Evolutionary conservation across 2,329 filamentous ascomycete species (phyloP).

Genomic region (Claviceps capensis): DNA sequence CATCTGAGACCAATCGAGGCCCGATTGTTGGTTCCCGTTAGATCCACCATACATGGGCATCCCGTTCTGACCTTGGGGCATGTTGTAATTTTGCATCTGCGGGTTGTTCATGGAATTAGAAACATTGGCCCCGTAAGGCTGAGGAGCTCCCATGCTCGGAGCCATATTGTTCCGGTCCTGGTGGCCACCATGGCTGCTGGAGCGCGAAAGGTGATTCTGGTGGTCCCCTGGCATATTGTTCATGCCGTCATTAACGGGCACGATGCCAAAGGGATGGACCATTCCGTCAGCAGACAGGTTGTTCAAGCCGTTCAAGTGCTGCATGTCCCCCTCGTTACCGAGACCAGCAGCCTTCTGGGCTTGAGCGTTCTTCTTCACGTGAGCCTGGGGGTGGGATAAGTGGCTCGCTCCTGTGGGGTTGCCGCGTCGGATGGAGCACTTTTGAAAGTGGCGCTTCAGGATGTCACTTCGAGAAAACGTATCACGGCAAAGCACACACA

Average conservation of each 20-base stretch:
- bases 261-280: conserved; percentile 43
- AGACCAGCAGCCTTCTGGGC: conserved; percentile 42
- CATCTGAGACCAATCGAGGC: conserved; percentile 67
- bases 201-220: conserved; percentile 43
- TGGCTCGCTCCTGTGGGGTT: conserved; percentile 93
- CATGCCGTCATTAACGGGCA: conserved; percentile 42
- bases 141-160: conserved; percentile 36
- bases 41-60: conserved; percentile 50
- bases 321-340: conserved; percentile 39
- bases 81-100: conserved; percentile 50
- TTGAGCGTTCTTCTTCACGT: conserved; percentile 64
- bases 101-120: conserved; percentile 50
- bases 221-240: conserved; percentile 46
- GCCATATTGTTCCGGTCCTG: conserved; percentile 44
- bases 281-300: conserved; percentile 44
- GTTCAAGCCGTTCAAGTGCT: conserved; percentile 47
- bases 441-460: conserved; percentile 96
- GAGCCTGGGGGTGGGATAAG: conserved; percentile 80
- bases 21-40: conserved; percentile 45
- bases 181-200: conserved; percentile 42
- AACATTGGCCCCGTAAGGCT: conserved; percentile 44
- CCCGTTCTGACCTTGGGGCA: conserved; percentile 48
- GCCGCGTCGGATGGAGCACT: conserved; percentile 90
- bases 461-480: conserved; percentile 98
- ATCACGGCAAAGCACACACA: conserved; percentile 94